Evolutionary conservation across 306 rosid genomes (phyloP), one percentile per base, ranked within the genome.

Genomic region (Fragaria nilgerrensis): DNA sequence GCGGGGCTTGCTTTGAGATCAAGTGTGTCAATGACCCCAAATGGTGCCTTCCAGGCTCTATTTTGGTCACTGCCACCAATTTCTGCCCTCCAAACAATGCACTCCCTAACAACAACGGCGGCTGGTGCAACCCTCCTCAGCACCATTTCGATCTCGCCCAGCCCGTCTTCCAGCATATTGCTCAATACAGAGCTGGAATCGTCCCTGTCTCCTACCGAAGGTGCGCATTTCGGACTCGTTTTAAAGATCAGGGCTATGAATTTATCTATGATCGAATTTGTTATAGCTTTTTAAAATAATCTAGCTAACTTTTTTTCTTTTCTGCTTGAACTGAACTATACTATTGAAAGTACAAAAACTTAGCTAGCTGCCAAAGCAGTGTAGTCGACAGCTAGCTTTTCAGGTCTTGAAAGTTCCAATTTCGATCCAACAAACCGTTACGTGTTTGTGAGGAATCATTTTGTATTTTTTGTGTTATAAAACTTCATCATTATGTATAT

Each of bases 61-160:
- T 92, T 43, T 82, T 85, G 61, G 92, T 92, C 43, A 92, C 97
- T 1, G 93, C 92, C 41, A 92, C 97, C 20, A 90, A 90, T 61
- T 92, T 92, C 70, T 92, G 97, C 81, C 97, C 97, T 0, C 95
- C 93, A 75, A 92, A 90, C 82, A 82, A 81, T 39, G 95, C 93
- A 0, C 87, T 87, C 0, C 90, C 97, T 12, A 92, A 87, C 70
- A 87, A 87, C 74, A 89, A 85, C 22, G 97, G 97, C 59, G 95
- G 97, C 0, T 92, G 97, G 97, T 92, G 97, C 80, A 92, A 92
- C 73, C 92, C 95, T 53, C 97, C 97, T 1, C 95, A 77, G 73
- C 95, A 87, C 15, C 97, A 92, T 61, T 92, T 92, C 50, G 97
- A 92, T 78, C 93, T 92, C 9, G 77, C 97, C 19, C 93, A 92